phyloP scores from a whole-genome alignment of 192 early-diverging fungal genomes.

The Coemansia sp. region DNA sequence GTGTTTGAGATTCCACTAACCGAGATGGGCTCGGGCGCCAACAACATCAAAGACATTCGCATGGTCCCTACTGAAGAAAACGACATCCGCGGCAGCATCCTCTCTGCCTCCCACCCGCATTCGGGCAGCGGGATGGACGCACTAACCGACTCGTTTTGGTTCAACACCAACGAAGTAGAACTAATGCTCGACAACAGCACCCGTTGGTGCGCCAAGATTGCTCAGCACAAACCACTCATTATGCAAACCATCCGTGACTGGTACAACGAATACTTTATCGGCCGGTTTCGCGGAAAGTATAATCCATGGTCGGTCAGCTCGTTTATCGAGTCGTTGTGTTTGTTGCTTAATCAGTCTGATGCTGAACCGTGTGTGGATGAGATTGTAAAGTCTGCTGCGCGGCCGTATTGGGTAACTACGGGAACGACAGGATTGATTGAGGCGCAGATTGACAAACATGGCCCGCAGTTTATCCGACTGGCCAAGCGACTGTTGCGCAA shows the following conservation, averaged over 20 bases:
- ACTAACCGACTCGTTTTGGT: constrained; percentile 33
- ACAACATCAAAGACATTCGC: constrained; percentile 41
- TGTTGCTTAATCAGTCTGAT: constrained; percentile 5
- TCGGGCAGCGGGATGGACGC: constrained; percentile 30
- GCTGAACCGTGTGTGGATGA: background rate
- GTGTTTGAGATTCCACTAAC: constrained; percentile 44
- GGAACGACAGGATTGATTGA: constrained; percentile 26
- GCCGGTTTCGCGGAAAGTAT: constrained; percentile 45
- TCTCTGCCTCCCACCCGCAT: constrained; percentile 20
- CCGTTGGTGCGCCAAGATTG: constrained; percentile 4
- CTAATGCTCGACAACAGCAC: constrained; percentile 36
- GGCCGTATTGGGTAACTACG: constrained; percentile 30
- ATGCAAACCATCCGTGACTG: constrained; percentile 18
- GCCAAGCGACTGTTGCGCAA: constrained; percentile 15
- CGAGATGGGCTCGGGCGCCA: constrained; percentile 41
- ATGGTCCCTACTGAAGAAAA: constrained; percentile 34
- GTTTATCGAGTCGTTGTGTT: constrained; percentile 33
- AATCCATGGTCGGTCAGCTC: constrained; percentile 48
- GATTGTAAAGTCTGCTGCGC: constrained; percentile 9
- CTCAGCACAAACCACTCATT: constrained; percentile 22
- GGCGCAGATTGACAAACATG: constrained; percentile 21
- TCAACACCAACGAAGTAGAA: constrained; percentile 34
- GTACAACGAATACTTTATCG: constrained; percentile 41
- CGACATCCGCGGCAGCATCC: constrained; percentile 26
- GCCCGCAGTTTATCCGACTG: constrained; percentile 10